Evolutionary conservation across 2,329 filamentous ascomycete species (phyloP).

Genomic region (Diaporthe nobilis): DNA sequence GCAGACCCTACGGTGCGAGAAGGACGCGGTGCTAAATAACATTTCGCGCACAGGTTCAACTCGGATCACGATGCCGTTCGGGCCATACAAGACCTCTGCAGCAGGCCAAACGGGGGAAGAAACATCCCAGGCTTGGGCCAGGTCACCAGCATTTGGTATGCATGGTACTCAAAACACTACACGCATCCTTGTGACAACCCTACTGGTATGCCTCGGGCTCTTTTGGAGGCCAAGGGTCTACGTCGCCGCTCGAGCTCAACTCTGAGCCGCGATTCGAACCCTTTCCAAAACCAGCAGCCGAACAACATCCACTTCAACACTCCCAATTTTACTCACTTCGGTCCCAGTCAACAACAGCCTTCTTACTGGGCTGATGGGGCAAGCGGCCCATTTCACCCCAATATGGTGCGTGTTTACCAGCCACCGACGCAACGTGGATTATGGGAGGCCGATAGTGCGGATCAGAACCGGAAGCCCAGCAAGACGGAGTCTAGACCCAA

Average conservation of each 20-base stretch:
- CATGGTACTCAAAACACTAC: slow-evolving; percentile 38
- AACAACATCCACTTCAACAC: neutral
- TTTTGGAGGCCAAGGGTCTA: neutral
- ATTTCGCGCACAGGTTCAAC: slow-evolving; percentile 12
- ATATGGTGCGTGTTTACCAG: neutral
- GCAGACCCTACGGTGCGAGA: neutral
- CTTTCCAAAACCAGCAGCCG: slow-evolving; percentile 25
- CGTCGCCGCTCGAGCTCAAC: slow-evolving; percentile 15
- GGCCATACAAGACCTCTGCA: slow-evolving; percentile 22
- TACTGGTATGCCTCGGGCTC: slow-evolving; percentile 9
- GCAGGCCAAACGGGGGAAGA: neutral
- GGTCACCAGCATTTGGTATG: slow-evolving; percentile 30
- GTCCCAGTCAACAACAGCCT: neutral
- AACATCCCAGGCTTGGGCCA: slow-evolving; percentile 4
- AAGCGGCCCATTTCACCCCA: neutral
- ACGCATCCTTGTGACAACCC: neutral
- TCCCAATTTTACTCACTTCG: neutral
- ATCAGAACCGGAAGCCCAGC: slow-evolving; percentile 18
- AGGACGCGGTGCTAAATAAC: neutral
- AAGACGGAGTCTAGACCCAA: neutral
- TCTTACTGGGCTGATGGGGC: neutral
- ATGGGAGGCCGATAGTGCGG: slow-evolving; percentile 19
- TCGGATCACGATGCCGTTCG: slow-evolving; percentile 32
- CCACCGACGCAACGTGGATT: slow-evolving; percentile 6
- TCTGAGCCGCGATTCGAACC: slow-evolving; percentile 34